Base-by-base conservation (phyloP, 2,329 filamentous ascomycete species). In the Trichoderma harzianum region DNA sequence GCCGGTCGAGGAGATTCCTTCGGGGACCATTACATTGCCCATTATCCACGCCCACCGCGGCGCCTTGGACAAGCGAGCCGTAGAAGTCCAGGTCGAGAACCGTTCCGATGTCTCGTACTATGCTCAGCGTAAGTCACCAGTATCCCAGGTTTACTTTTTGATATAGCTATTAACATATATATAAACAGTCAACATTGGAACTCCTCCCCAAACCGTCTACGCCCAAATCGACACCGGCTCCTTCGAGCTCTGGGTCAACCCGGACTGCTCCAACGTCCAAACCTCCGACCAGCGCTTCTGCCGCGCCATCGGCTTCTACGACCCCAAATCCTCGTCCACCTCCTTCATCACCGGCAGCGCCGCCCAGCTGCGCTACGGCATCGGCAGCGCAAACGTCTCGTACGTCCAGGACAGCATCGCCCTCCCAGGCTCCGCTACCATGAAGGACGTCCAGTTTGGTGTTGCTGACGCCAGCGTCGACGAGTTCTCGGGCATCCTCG, bases 181-280 rank as follows among this genome's bases (percentile, higher is more conserved):
- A 32, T 21, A 10, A n/a, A 28, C 36, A 76, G 75, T 88, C 74
- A 82, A 82, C 72, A 85, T 89, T 63, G 88, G 88, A 61, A 88
- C 83, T 3, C 88, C 88, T 16, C 79, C 84, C 1, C 87, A 89
- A 74, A 76, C 82, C 2, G 83, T 89, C 65, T 86, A 82, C 70
- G 86, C 88, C 12, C 86, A 88, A 76, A 78, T 90, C 69, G 88
- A 90, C 77, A 89, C 88, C 0, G 87, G 88, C 60, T 89, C 87
- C 11, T 89, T 88, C 74, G 87, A 89, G 80, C 82, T 89, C 36
- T 89, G 87, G 87, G 85, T 89, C 7, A 93, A 93, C 76, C 86
- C 89, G 0, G 84, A 86, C 64, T 88, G 86, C 76, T 87, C 85
- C 8, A 77, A 77, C 2, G 81, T 91, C 18, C 73, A 77, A 11